Conservation (phyloP, 805 yeast genomes). For the Kazachstania africana region DNA sequence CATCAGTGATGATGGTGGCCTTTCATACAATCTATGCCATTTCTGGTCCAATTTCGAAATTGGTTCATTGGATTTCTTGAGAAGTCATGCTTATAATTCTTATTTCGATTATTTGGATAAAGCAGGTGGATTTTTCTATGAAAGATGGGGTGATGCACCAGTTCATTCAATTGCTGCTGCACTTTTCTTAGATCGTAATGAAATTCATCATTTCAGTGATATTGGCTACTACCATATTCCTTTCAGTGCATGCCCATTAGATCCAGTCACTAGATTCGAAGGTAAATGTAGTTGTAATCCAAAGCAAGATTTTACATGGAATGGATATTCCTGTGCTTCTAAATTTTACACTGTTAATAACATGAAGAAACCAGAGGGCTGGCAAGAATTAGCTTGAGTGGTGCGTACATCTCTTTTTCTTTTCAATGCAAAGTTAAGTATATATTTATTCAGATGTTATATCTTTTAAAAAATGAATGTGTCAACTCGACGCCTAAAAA, state of each 20-base stretch:
- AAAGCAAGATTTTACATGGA: slow-evolving; percentile 62
- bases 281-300: slow-evolving; percentile 68
- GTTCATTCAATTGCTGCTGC: slow-evolving; percentile 83
- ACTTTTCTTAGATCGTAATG: slow-evolving; percentile 55
- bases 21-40: slow-evolving; percentile 68
- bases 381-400: slow-evolving; percentile 39
- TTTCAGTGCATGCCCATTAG: slow-evolving; percentile 67
- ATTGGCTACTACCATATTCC: slow-evolving; percentile 81
- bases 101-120: slow-evolving; percentile 67
- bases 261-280: slow-evolving; percentile 42
- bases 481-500: slow-evolving; percentile 91
- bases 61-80: slow-evolving; percentile 64
- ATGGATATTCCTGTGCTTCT: slow-evolving; percentile 58
- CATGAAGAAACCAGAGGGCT: slow-evolving; percentile 51
- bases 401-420: no score
- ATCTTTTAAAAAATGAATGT: slow-evolving; percentile 29
- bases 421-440: no score
- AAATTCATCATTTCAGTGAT: slow-evolving; percentile 73
- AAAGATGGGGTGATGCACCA: slow-evolving; percentile 94
- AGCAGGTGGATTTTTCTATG: slow-evolving; percentile 86
- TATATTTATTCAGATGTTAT: slow-evolving; percentile 10
- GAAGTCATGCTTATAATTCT: slow-evolving; percentile 53
- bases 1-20: slow-evolving; percentile 61
- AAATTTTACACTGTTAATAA: slow-evolving; percentile 47
- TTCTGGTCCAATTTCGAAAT: slow-evolving; percentile 89